Base-by-base conservation (phyloP, 352 stramenopile species). In the Aphanomyces euteiches region DNA sequence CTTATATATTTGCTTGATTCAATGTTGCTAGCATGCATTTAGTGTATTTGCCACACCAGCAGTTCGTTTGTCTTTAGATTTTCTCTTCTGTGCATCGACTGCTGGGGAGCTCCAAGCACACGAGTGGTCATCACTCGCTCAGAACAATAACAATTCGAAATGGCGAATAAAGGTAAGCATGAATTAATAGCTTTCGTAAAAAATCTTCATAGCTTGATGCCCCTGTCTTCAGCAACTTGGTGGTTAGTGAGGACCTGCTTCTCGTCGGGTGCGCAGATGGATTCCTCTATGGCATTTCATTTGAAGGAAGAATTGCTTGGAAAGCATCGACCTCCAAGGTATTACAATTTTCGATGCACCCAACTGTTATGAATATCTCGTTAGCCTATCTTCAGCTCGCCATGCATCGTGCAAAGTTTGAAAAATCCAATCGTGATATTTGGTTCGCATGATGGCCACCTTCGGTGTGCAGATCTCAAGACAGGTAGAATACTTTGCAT, bases 381-480 rank as follows among this genome's bases (percentile, higher is more conserved):
- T 12, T 56, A 67, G 59, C 59, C 59, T 28, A 67, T 67, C 43
- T 67, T 67, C 21, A 67, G 59, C 59, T 21, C 59, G 5, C 59
- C 59, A 2, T 43, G 41, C n/a, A 12, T 67, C 28, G 39, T 39
- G 5, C 7, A 12, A 3, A 36, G 7, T 15, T 36, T n/a, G 38
- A n/a, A 10, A 12, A 17, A 13, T 10, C 6, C 37, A n/a, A 40
- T 10, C 5, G 43, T 50, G 19, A 28, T 67, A 17, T 67, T 67
- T 41, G 59, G 59, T 28, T 67, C 59, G 1, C 59, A 67, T n/a
- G 59, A 67, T 41, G 59, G 59, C 5, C 34, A 56, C 59, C 38
- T 67, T 53, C 59, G 59, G 4, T 67, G 59, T 40, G 59, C 37
- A 5, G 12, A 12, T 10, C 36, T 56, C 4, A 34, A 19, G 7